phyloP scores from a whole-genome alignment of 371 early-diverging fungal genomes.

The Catenaria anguillulae region DNA sequence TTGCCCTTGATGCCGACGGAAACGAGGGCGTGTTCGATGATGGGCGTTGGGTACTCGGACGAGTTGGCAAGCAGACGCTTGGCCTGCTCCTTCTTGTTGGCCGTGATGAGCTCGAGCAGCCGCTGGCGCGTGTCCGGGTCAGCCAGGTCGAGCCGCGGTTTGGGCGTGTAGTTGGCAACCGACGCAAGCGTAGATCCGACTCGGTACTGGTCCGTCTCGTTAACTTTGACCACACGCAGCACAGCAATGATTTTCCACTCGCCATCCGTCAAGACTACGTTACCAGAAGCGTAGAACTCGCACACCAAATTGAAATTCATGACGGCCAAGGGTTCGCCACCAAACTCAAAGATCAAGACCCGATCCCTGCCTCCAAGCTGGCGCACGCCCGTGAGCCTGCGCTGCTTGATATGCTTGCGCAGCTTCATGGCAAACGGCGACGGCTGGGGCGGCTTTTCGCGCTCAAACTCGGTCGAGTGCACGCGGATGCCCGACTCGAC shows the following conservation, averaged over 20 bases:
- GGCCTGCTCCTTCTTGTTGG: not conserved
- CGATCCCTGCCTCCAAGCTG: conserved; percentile 89
- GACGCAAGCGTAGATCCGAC: conserved; percentile 32
- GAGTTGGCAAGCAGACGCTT: not conserved
- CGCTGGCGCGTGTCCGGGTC: not conserved
- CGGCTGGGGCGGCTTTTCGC: conserved; percentile 76
- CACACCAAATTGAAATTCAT: conserved; percentile 76
- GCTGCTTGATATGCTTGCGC: conserved; percentile 76
- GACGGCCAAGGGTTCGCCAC: conserved; percentile 34
- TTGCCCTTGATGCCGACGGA: not conserved
- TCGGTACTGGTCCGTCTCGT: conserved; percentile 51
- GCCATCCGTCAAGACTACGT: conserved; percentile 86
- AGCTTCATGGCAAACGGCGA: conserved; percentile 79
- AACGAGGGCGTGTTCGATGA: not conserved
- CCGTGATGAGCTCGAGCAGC: not conserved
- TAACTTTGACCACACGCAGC: conserved; percentile 69
- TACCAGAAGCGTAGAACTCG: conserved; percentile 91
- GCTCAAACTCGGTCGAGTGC: conserved; percentile 74
- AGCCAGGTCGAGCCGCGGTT: too few species aligned
- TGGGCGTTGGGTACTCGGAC: not conserved
- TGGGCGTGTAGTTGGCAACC: not conserved
- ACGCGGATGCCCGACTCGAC: conserved; percentile 87
- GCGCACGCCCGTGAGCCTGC: conserved; percentile 58
- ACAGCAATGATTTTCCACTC: conserved; percentile 68
- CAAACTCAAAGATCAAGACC: conserved; percentile 84